Percentiles rank a stretch among this genome's conserved stretches.
Conservation (phyloP, 257 asterid species). For the Solanum pimpinellifolium region DNA sequence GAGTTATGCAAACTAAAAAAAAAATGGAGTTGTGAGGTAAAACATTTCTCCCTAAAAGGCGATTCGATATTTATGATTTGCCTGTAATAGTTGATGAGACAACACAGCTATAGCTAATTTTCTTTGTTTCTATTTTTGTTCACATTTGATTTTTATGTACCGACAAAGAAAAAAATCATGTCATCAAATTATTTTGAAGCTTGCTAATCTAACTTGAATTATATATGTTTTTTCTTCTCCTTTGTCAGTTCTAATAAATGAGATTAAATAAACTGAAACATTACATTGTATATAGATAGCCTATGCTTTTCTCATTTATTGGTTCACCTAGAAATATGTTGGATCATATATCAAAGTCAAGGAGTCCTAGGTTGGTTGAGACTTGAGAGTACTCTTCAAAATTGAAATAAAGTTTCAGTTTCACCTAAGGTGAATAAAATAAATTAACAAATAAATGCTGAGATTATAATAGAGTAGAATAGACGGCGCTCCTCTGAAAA, state of each 20-base stretch:
- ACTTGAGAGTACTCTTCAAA: conserved; percentile 28
- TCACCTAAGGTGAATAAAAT: not conserved
- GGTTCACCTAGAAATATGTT: conserved; percentile 29
- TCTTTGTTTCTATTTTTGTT: not conserved
- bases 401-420: not conserved
- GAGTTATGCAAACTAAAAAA: not conserved
- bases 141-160: not conserved
- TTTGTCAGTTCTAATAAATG: not conserved
- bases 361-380: conserved; percentile 28
- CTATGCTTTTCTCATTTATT: not conserved
- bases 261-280: not conserved
- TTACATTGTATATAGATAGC: not conserved
- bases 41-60: not conserved
- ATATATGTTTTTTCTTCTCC: not conserved
- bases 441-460: not conserved
- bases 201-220: not conserved
- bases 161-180: not conserved
- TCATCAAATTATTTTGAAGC: not conserved
- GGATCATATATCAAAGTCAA: conserved; percentile 26
- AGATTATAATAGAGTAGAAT: not conserved
- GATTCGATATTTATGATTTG: not conserved
- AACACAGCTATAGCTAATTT: not conserved
- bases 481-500: not conserved
- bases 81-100: not conserved
- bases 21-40: not conserved